Evolutionary conservation across 805 yeast genomes (phyloP).

Genomic region (Schwanniomyces occidentalis): DNA sequence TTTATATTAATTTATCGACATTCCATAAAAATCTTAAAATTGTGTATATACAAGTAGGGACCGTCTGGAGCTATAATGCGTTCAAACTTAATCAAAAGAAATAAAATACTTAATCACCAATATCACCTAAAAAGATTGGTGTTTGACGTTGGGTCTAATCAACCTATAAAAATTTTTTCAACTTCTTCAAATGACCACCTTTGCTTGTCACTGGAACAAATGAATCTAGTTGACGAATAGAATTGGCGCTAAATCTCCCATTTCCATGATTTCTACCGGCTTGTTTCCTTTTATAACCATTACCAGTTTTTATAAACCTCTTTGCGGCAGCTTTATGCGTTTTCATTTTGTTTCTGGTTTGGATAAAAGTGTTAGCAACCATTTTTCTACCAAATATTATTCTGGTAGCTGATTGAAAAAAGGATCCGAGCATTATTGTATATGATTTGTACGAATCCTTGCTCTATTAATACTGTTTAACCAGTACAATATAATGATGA

Average conservation of each 20-base stretch:
- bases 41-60: too few species aligned
- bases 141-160: neutral
- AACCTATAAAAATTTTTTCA: conserved; percentile 38
- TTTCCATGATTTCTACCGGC: conserved; percentile 94
- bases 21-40: too few species aligned
- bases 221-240: conserved; percentile 59
- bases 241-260: conserved; percentile 76
- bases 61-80: too few species aligned
- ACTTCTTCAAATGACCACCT: conserved; percentile 59
- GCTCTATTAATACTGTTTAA: too few species aligned
- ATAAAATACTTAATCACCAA: too few species aligned
- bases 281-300: conserved; percentile 54
- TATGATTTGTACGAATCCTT: too few species aligned
- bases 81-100: too few species aligned
- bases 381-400: conserved; percentile 18
- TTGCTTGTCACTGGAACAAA: conserved; percentile 51
- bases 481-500: too few species aligned
- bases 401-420: conserved; percentile 3
- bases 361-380: conserved; percentile 26
- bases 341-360: conserved; percentile 54
- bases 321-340: conserved; percentile 87
- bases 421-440: conserved; percentile 5
- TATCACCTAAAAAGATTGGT: too few species aligned
- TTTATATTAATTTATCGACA: too few species aligned
- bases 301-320: conserved; percentile 77